phyloP scores from a whole-genome alignment of 2,329 filamentous ascomycete genomes.

The Diaporthe sp. region DNA sequence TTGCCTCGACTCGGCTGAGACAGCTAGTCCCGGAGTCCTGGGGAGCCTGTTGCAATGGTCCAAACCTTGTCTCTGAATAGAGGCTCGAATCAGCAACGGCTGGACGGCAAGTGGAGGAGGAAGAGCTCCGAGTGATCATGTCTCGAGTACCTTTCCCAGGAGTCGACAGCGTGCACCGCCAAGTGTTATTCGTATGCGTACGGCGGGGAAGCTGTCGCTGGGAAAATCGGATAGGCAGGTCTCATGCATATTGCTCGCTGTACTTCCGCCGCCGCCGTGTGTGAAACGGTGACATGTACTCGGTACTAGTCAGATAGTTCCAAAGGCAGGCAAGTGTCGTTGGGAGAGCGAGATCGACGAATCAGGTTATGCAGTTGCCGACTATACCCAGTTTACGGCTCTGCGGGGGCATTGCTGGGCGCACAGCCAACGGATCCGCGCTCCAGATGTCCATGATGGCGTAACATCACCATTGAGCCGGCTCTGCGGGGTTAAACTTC shows the following conservation, averaged over 20 bases:
- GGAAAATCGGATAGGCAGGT: not conserved
- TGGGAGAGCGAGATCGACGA: constrained; percentile 29
- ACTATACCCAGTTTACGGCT: not conserved
- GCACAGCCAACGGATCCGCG: not conserved
- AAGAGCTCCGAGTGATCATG: not conserved
- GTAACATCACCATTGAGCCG: constrained; percentile 26
- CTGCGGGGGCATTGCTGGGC: constrained; percentile 27
- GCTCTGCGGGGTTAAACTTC: constrained; percentile 36
- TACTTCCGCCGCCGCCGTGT: not conserved
- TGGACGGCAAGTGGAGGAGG: not conserved
- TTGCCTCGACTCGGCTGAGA: constrained; percentile 23
- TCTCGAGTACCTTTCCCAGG: not conserved
- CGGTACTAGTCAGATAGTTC: not conserved
- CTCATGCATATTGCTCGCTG: not conserved
- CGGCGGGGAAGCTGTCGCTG: not conserved
- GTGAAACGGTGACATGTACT: constrained; percentile 9
- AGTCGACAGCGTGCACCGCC: not conserved
- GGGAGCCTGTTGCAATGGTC: constrained; percentile 21
- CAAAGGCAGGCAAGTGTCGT: constrained; percentile 9
- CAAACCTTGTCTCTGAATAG: not conserved
- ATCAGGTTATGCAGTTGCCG: constrained; percentile 31
- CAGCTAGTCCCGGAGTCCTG: constrained; percentile 24
- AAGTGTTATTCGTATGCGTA: not conserved
- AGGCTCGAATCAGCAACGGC: not conserved
- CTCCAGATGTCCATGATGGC: constrained; percentile 24